Conservation (phyloP, 805 yeast species). For the Starmerella roubikii region DNA sequence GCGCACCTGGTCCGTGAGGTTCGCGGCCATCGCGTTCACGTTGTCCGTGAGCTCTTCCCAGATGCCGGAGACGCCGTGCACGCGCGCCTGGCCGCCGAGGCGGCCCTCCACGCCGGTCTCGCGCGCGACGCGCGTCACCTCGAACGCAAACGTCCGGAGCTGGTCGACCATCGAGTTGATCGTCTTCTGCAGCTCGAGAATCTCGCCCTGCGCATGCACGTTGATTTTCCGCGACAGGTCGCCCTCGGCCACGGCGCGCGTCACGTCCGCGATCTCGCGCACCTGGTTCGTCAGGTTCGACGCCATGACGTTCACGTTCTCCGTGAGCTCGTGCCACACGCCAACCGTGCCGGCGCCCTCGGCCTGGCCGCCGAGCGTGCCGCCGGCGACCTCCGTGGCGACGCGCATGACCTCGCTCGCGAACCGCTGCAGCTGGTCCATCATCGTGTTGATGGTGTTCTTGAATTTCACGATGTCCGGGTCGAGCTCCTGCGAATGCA, state of each 20-base stretch:
- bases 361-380: conserved; percentile 82
- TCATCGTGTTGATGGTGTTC: conserved; percentile 73
- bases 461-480: conserved; percentile 72
- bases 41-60: conserved; percentile 82
- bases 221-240: conserved; percentile 71
- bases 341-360: conserved; percentile 76
- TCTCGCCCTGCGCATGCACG: conserved; percentile 87
- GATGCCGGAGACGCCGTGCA: conserved; percentile 67
- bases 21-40: conserved; percentile 80
- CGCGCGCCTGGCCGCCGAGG: conserved; percentile 76
- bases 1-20: conserved; percentile 76
- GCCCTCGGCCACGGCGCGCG: conserved; percentile 78
- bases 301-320: conserved; percentile 84
- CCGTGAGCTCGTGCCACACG: conserved; percentile 76
- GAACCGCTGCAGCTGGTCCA: conserved; percentile 72
- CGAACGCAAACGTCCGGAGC: conserved; percentile 67
- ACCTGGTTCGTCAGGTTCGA: conserved; percentile 76
- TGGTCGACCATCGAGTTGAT: conserved; percentile 85
- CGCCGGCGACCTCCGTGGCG: conserved; percentile 83
- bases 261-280: conserved; percentile 79
- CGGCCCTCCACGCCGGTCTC: conserved; percentile 86
- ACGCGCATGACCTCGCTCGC: conserved; percentile 72
- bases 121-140: conserved; percentile 73
- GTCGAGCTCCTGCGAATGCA: conserved; percentile 57
- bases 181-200: conserved; percentile 69